Percentiles rank a stretch among this genome's conserved stretches.
Evolutionary conservation across 2,329 filamentous ascomycete genomes (phyloP).

Genomic region (Epichloe amarillans): DNA sequence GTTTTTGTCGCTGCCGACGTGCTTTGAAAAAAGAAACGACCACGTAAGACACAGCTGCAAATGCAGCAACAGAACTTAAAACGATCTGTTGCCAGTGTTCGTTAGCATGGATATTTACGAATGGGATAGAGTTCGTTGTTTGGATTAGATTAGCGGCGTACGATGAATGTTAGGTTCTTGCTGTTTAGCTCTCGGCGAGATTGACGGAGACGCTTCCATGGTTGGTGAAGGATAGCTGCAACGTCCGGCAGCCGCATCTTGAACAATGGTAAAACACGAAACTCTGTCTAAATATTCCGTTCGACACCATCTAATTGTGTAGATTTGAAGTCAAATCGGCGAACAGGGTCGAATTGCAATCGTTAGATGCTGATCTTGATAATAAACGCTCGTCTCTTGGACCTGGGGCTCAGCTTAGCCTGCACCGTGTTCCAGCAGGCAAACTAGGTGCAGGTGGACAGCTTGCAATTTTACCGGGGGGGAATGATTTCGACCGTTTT

Average conservation of each 20-base stretch:
- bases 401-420: too few species aligned
- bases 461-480: background rate
- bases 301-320: background rate
- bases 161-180: conserved; percentile 7
- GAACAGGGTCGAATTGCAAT: background rate
- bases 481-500: background rate
- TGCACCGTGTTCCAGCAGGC: too few species aligned
- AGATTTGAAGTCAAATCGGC: too few species aligned
- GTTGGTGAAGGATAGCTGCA: background rate
- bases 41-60: background rate
- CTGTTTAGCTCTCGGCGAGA: conserved; percentile 2
- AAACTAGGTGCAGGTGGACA: too few species aligned
- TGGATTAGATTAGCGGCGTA: conserved; percentile 2
- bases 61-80: background rate
- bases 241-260: background rate
- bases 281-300: background rate
- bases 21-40: background rate
- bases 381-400: too few species aligned
- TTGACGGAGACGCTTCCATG: background rate
- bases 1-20: background rate
- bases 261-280: background rate
- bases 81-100: background rate
- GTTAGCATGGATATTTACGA: background rate
- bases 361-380: background rate
- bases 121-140: background rate